Evolutionary conservation across 139 green algal species (phyloP).

Genomic region (Chlorella ohadii): DNA sequence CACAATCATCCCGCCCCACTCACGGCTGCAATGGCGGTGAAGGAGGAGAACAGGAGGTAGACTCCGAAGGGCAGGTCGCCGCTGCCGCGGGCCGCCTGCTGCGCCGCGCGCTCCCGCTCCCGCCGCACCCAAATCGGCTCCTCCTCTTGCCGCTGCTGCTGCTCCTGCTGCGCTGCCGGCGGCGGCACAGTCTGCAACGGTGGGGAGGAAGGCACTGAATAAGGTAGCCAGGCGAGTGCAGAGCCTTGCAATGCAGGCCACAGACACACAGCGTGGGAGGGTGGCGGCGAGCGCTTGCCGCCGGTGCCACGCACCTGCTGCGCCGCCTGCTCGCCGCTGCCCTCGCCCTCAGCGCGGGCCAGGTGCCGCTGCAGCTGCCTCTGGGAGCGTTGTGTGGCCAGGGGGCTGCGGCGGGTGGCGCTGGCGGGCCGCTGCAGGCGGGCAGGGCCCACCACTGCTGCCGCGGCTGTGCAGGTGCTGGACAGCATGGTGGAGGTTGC

Average conservation of each 20-base stretch:
- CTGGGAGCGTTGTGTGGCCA: background rate
- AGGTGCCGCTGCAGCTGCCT: background rate
- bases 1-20: background rate
- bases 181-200: background rate
- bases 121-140: slow-evolving; percentile 80
- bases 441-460: background rate
- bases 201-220: background rate
- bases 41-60: slow-evolving; percentile 75
- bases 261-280: background rate
- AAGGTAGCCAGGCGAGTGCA: background rate
- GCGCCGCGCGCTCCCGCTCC: slow-evolving; percentile 79
- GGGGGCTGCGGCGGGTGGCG: slow-evolving; percentile 9
- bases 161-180: slow-evolving; percentile 9
- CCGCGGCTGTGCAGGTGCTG: background rate
- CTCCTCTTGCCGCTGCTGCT: slow-evolving; percentile 23
- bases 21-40: slow-evolving; percentile 87
- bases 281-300: background rate
- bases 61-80: slow-evolving; percentile 76
- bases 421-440: background rate
- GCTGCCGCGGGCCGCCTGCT: slow-evolving; percentile 35
- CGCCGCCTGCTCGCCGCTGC: slow-evolving; percentile 19
- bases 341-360: slow-evolving; percentile 18
- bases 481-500: background rate
- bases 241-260: background rate
- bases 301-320: slow-evolving; percentile 8